These are phyloP conservation scores for Hypoxylon sp. DNA, from an alignment of 2,329 filamentous ascomycete genomes.

Conservation along the genomic window DNA sequence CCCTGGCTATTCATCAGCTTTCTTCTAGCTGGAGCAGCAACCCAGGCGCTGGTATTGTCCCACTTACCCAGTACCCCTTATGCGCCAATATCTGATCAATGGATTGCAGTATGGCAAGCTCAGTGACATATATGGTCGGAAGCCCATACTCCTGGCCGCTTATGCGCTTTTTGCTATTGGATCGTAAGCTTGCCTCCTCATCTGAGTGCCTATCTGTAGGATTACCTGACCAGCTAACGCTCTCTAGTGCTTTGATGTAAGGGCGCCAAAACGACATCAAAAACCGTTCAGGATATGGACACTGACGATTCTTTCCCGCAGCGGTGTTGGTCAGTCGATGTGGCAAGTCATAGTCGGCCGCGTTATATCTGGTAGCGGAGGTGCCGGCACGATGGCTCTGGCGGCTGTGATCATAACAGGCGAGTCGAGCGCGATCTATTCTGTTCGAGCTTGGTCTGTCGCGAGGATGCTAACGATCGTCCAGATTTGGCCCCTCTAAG, in stretches of 20 bases:
- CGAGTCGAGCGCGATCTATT: slow-evolving; percentile 30
- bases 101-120: slow-evolving; percentile 58
- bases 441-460: background rate
- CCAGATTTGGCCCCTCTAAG: slow-evolving; percentile 59
- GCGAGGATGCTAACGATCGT: background rate
- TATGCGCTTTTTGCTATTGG: slow-evolving; percentile 60
- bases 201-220: background rate
- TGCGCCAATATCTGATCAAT: background rate
- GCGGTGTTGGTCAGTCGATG: slow-evolving; percentile 56
- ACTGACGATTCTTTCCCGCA: slow-evolving; percentile 29
- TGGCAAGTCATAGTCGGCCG: slow-evolving; percentile 59
- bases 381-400: slow-evolving; percentile 59
- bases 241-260: slow-evolving; percentile 45
- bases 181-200: slow-evolving; percentile 50
- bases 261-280: slow-evolving; percentile 1
- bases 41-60: slow-evolving; percentile 56
- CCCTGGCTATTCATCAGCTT: slow-evolving; percentile 66
- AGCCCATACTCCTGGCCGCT: slow-evolving; percentile 55
- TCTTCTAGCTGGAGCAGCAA: slow-evolving; percentile 58
- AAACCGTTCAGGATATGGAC: background rate
- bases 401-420: slow-evolving; percentile 62
- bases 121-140: slow-evolving; percentile 65
- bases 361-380: slow-evolving; percentile 60
- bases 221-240: slow-evolving; percentile 3
- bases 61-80: background rate